Evolutionary conservation across 83 land plant genomes (phyloP).

Genomic region (Picea engelmannii): DNA sequence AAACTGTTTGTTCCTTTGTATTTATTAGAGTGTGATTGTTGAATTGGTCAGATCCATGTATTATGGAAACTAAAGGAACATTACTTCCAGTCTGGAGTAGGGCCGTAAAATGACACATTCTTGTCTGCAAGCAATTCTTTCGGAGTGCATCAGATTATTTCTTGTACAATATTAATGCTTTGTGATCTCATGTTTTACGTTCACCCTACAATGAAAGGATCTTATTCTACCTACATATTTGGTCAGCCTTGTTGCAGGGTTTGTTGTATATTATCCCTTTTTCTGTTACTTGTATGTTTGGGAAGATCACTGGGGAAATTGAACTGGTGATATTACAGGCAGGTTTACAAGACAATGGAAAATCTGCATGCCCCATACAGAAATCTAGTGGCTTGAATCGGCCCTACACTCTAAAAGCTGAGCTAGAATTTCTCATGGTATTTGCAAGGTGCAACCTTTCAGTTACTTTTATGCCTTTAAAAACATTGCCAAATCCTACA

Average conservation of each 20-base stretch:
- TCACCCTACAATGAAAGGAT: background rate
- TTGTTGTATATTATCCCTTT: background rate
- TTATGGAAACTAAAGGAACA: background rate
- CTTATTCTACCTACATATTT: background rate
- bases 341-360: no score
- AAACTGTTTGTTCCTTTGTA: background rate
- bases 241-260: background rate
- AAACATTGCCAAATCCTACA: no score
- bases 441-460: no score
- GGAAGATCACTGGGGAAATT: background rate
- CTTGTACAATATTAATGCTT: background rate
- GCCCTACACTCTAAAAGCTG: no score
- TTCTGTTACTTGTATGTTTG: background rate
- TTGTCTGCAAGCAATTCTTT: background rate
- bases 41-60: constrained; percentile 9
- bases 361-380: no score
- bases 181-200: background rate
- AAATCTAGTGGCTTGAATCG: no score
- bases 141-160: background rate
- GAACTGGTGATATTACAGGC: no score
- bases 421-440: no score
- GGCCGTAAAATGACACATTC: background rate
- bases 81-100: background rate
- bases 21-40: background rate
- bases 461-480: no score